Percentiles rank a stretch among this genome's conserved stretches.
Conservation (phyloP, 176 grass and related monocot species). For the Rhynchospora breviuscula region DNA sequence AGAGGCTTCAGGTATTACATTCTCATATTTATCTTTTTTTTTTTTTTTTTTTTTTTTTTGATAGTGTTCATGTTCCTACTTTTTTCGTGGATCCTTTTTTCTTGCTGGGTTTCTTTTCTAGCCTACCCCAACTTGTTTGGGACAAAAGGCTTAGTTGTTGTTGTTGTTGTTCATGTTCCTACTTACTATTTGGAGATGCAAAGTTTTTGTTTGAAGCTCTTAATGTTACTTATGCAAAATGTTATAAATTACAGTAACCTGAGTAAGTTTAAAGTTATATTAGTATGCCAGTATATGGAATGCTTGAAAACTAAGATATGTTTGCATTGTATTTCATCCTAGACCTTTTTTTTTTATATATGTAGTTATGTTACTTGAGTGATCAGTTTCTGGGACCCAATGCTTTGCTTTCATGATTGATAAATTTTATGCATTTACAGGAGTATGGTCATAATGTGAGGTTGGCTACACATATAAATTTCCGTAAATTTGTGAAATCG, state of each 20-base stretch:
- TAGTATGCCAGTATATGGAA: neutral
- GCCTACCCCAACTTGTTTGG: no score
- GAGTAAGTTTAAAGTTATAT: neutral
- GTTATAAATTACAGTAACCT: constrained; percentile 5
- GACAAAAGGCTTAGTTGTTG: no score
- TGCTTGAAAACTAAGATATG: neutral
- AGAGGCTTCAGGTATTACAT: constrained; percentile 71
- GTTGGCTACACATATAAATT: constrained; percentile 95
- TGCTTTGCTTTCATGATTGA: neutral
- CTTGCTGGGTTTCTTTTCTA: no score
- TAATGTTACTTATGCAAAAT: neutral
- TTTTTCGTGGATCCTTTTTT: no score
- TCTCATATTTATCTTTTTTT: neutral
- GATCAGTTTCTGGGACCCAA: neutral
- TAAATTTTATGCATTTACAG: constrained; percentile 35
- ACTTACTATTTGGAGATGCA: neutral
- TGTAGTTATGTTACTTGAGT: neutral
- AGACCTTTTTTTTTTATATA: neutral
- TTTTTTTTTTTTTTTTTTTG: no score
- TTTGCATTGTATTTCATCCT: constrained; percentile 5
- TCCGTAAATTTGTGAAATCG: constrained; percentile 84
- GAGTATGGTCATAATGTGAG: constrained; percentile 96
- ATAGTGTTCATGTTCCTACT: neutral
- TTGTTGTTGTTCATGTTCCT: neutral
- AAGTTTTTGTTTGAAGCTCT: neutral